Evolutionary conservation across 176 grass and related monocot genomes (phyloP).

Genomic region (Luzula sylvatica): DNA sequence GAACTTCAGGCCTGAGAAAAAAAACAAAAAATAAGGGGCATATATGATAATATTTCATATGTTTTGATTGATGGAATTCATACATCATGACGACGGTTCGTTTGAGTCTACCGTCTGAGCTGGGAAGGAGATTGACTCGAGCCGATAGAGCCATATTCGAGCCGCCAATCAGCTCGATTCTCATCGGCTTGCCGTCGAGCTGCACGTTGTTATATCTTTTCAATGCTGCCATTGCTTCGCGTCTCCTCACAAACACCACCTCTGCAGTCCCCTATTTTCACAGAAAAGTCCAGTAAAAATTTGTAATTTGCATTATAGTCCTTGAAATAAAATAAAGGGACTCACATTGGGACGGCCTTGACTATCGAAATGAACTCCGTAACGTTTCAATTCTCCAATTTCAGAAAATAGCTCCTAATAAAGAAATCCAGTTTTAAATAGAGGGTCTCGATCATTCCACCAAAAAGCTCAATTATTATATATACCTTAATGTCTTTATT

Average conservation of each 20-base stretch:
- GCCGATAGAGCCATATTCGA: conserved; percentile 41
- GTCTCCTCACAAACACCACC: conserved; percentile 75
- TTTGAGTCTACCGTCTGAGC: conserved; percentile 50
- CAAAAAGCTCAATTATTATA: conserved; percentile 13
- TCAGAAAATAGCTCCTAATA: conserved; percentile 90
- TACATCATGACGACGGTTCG: conserved; percentile 90
- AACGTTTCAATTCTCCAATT: conserved; percentile 79
- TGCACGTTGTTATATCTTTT: conserved; percentile 90
- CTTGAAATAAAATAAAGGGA: background rate
- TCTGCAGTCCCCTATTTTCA: conserved; percentile 80
- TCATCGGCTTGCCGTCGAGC: conserved; percentile 93
- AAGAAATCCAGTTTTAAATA: conserved; percentile 29
- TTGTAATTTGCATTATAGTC: background rate
- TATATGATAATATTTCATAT: too few species aligned
- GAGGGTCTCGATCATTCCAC: conserved; percentile 16
- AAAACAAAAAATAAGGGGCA: background rate
- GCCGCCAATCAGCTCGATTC: conserved; percentile 86
- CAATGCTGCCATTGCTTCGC: conserved; percentile 65
- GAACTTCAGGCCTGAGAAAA: conserved; percentile 45
- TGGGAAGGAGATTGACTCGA: conserved; percentile 50
- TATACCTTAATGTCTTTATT: conserved; percentile 86
- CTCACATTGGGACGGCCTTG: conserved; percentile 69
- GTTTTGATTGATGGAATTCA: too few species aligned
- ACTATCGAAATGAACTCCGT: conserved; percentile 90
- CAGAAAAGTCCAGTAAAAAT: conserved; percentile 6